Evolutionary conservation across 2,329 filamentous ascomycete species (phyloP).

Genomic region (Beauveria sp.): DNA sequence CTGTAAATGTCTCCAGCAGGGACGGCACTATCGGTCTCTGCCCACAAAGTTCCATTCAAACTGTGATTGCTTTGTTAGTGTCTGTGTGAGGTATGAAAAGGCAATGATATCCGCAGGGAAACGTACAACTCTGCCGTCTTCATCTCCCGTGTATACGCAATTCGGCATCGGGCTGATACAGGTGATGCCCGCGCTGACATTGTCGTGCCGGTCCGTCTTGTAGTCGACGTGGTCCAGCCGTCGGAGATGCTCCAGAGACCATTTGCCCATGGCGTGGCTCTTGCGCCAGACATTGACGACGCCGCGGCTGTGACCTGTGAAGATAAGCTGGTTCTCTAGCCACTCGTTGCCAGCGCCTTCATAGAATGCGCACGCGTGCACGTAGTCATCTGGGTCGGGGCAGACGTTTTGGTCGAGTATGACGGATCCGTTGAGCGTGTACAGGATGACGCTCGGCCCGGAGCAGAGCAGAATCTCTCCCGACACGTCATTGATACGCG

Average conservation of each 20-base stretch:
- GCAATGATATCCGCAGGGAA: background rate
- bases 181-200: constrained; percentile 65
- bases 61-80: constrained; percentile 26
- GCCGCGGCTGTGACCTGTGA: constrained; percentile 80
- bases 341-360: constrained; percentile 87
- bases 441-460: constrained; percentile 66
- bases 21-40: constrained; percentile 43
- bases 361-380: constrained; percentile 83
- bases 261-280: constrained; percentile 50
- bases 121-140: constrained; percentile 76
- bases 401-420: constrained; percentile 79
- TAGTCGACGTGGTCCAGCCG: constrained; percentile 71
- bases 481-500: constrained; percentile 80
- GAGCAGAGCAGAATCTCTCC: constrained; percentile 84
- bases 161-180: constrained; percentile 78
- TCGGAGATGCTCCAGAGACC: constrained; percentile 71
- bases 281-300: constrained; percentile 72
- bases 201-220: constrained; percentile 50
- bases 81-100: background rate
- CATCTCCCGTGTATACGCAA: constrained; percentile 87
- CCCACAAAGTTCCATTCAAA: constrained; percentile 58
- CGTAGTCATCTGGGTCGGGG: constrained; percentile 60
- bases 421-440: constrained; percentile 79
- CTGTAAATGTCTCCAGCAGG: background rate
- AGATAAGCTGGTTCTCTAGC: constrained; percentile 76